Percentiles rank a stretch among this genome's conserved stretches.
Conservation (phyloP, 148 eudicot species). For the Rhododendron kiyosumense region DNA sequence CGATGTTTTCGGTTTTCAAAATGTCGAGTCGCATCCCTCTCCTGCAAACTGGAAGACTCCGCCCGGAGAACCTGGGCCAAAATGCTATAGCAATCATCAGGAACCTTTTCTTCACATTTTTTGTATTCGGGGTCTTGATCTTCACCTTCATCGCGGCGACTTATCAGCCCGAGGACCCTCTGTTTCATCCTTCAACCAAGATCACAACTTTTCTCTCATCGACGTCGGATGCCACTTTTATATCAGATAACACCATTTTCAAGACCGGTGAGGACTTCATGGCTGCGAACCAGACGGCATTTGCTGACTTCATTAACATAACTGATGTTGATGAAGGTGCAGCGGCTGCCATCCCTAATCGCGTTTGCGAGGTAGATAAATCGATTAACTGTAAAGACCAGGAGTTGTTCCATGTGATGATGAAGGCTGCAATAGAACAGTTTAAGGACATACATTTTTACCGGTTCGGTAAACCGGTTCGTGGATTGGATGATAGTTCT, state of each 20-base stretch:
- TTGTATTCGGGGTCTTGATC: slow-evolving; percentile 70
- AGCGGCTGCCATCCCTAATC: slow-evolving; percentile 12
- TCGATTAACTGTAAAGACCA: slow-evolving; percentile 83
- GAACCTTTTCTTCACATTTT: slow-evolving; percentile 66
- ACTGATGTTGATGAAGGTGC: slow-evolving; percentile 49
- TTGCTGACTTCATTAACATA: slow-evolving; percentile 53
- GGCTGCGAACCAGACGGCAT: slow-evolving; percentile 57
- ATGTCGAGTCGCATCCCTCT: slow-evolving; percentile 57
- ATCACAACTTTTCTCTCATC: slow-evolving; percentile 75
- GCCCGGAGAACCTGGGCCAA: slow-evolving; percentile 76
- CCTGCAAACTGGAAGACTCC: slow-evolving; percentile 43
- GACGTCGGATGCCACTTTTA: slow-evolving; percentile 62
- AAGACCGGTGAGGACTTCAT: slow-evolving; percentile 94
- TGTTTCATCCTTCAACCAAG: slow-evolving; percentile 71
- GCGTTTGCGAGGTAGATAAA: slow-evolving; percentile 56
- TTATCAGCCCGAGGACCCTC: slow-evolving; percentile 80
- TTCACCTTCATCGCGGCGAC: slow-evolving; percentile 84
- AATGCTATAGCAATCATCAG: slow-evolving; percentile 69
- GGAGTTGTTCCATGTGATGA: slow-evolving; percentile 81
- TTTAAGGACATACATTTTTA: slow-evolving; percentile 84
- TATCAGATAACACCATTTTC: slow-evolving; percentile 55
- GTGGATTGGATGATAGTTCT: slow-evolving; percentile 52
- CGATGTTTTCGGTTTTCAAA: slow-evolving; percentile 12
- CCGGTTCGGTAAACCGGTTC: slow-evolving; percentile 77
- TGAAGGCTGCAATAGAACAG: slow-evolving; percentile 83